Base-by-base conservation (phyloP, 2,329 filamentous ascomycete species). In the Penicillium hesseltinei region DNA sequence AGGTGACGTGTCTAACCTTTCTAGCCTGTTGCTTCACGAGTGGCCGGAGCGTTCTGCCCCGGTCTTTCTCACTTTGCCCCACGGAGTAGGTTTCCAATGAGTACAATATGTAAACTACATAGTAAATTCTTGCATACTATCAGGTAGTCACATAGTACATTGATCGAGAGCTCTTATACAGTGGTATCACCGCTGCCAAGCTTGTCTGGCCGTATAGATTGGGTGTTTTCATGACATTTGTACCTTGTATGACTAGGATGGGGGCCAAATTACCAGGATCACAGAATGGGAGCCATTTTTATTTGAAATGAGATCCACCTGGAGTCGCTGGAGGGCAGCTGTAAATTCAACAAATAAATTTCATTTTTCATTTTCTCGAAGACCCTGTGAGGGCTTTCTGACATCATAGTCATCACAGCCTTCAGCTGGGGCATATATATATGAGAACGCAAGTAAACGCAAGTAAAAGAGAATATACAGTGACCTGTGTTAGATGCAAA, bases 1-100 rank as follows among this genome's bases (percentile, higher is more conserved):
- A n/a, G 33, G 44, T 55, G 55, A 57, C 55, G 55, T 44, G 44
- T 19, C 31, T 35, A 17, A n/a, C 31, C 4, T 54, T 43, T 54
- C 35, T 38, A 19, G n/a, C 9, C 6, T 39, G 36, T 54, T n/a
- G 15, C 54, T 42, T 40, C 54, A 35, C 36, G 33, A 56, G 21
- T 53, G 49, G 43, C 13, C 54, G 54, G 54, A 53, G 54, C 29
- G 35, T 45, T 53, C 35, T 27, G 54, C 35, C 43, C 54, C 54
- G 54, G 29, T 11, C 23, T 6, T 23, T 21, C 35, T 23, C 21
- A 2, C 35, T 29, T 33, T 33, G 42, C 42, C 49, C 54, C 49
- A 47, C 54, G 49, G 40, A 56, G 29, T 40, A 33, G 19, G 17
- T 45, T 42, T 36, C 40, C 4, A 7, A 25, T 15, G n/a, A 45